Conservation (phyloP, 495 filamentous ascomycete species). For the Lichenothelia convexa region DNA sequence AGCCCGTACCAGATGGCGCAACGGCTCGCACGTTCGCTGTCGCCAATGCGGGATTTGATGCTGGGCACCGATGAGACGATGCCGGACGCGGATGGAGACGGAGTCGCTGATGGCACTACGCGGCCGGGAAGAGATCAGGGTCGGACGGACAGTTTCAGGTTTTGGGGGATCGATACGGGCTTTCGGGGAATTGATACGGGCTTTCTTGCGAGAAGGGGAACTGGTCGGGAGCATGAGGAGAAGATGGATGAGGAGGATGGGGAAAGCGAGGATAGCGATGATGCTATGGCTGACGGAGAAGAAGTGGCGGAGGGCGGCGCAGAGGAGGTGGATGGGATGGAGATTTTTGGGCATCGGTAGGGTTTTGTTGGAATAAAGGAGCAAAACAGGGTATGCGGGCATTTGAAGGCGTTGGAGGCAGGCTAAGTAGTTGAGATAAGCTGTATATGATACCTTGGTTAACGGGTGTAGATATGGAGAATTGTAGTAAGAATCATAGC, state of each 20-base stretch:
- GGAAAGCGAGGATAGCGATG: conserved; percentile 1
- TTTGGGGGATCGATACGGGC: too few species aligned
- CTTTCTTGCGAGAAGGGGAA: conserved; percentile 5
- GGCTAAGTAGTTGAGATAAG: too few species aligned
- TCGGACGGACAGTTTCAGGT: too few species aligned
- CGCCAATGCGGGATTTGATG: conserved; percentile 14
- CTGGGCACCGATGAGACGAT: conserved; percentile 7
- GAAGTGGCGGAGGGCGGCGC: conserved; percentile 3
- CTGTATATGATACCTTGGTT: too few species aligned
- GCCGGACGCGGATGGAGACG: neutral
- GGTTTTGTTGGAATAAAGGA: neutral
- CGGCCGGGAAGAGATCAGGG: conserved; percentile 7
- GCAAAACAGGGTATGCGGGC: neutral
- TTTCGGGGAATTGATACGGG: too few species aligned
- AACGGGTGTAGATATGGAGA: too few species aligned
- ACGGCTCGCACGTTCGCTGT: conserved; percentile 13
- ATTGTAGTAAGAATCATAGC: too few species aligned
- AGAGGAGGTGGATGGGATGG: conserved; percentile 2
- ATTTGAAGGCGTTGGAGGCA: too few species aligned
- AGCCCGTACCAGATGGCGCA: conserved; percentile 20
- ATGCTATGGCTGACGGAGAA: conserved; percentile 5
- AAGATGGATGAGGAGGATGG: conserved; percentile 6
- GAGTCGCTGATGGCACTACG: too few species aligned
- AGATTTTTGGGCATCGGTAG: neutral
- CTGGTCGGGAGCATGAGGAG: conserved; percentile 11